Base-by-base conservation (phyloP, 441 rosid species). In the Viola pubescens region DNA sequence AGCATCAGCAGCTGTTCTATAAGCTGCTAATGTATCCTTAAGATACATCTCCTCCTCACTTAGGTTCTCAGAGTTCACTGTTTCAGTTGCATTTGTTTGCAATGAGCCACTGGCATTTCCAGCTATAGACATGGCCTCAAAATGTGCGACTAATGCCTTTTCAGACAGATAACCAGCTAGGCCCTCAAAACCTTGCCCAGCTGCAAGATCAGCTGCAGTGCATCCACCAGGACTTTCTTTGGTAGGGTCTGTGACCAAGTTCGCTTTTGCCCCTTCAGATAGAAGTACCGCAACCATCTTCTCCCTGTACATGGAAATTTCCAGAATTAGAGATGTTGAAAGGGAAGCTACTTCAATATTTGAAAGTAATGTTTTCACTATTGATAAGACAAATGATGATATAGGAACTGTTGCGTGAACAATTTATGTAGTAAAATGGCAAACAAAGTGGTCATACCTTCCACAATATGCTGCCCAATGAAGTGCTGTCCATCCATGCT, bases 391-490 rank as follows among this genome's bases (percentile, higher is more conserved):
- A 14, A 7, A 8, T 10, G 12, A 8, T 10, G 12, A 48, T 37
- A 53, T 16, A 48, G 55, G 58, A 54, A 6, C n/a, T 55, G 58
- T 38, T 40, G 59, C 12, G 38, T 6, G 52, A 44, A 34, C 9
- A 45, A 60, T 19, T 26, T 34, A 38, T 37, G 38, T 53, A 52
- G 11, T 16, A 40, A 42, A 57, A 46, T 5, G 3, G 26, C 55
- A 58, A 39, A 60, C 14, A 12, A 26, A 57, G 2, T 9, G 63
- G 52, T 26, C 57, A 39, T 70, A 89, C 97, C 90, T 89, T 64
- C 99, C 97, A 67, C 63, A 73, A 71, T 66, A 77, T 68, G 97
- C 97, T 64, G 98, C 98, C 99, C 99, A 91, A 61, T 94, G 99
- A 77, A 94, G 92, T 65, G 99, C 96, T 34, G 99, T 91, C 99